phyloP scores from a whole-genome alignment of 2,329 filamentous ascomycete genomes.

The Cadophora sp. region DNA sequence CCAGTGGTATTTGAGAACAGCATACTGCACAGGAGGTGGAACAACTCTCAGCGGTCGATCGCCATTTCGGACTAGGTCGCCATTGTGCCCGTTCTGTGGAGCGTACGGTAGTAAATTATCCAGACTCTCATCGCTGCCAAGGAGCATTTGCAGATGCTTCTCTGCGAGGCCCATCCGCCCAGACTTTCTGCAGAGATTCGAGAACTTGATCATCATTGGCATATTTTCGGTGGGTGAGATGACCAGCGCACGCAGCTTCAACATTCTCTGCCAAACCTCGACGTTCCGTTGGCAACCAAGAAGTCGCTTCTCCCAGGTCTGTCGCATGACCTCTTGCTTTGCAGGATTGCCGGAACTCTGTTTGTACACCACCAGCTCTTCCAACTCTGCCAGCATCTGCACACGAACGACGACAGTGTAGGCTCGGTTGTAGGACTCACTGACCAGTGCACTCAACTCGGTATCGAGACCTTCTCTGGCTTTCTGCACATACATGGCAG shows the following conservation, averaged over 20 bases:
- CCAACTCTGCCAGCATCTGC: constrained; percentile 97
- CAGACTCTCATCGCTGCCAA: constrained; percentile 71
- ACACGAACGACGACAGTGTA: constrained; percentile 98
- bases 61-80: constrained; percentile 31
- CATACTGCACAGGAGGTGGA: constrained; percentile 84
- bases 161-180: constrained; percentile 93
- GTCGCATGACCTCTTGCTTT: constrained; percentile 88
- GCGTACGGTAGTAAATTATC: constrained; percentile 64
- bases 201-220: constrained; percentile 99
- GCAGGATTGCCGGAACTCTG: constrained; percentile 80
- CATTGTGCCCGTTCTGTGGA: constrained; percentile 19
- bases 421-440: constrained; percentile 96
- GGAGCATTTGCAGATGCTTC: constrained; percentile 90
- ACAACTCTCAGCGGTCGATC: constrained; percentile 34
- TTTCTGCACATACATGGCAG: constrained; percentile 86
- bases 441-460: constrained; percentile 93
- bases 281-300: constrained; percentile 96
- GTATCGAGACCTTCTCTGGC: constrained; percentile 94
- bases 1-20: constrained; percentile 98
- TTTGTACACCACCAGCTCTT: constrained; percentile 98
- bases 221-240: constrained; percentile 92
- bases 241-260: constrained; percentile 91
- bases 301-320: constrained; percentile 94
- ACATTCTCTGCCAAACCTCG: constrained; percentile 98
- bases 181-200: constrained; percentile 96